Evolutionary conservation across 805 yeast genomes (phyloP).

Genomic region (Komagataella mondaviorum): DNA sequence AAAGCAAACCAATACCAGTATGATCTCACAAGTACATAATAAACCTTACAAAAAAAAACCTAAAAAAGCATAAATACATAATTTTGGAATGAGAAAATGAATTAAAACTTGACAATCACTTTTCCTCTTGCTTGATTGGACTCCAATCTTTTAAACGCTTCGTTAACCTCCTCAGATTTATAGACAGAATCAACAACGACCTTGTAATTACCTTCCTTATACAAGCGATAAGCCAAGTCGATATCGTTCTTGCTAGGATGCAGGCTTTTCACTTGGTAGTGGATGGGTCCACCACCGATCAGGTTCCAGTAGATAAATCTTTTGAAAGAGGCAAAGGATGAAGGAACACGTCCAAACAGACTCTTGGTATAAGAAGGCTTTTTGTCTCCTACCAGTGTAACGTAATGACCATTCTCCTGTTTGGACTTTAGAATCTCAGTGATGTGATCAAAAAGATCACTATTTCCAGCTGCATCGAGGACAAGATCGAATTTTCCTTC

Average conservation of each 20-base stretch:
- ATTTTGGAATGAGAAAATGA: background rate
- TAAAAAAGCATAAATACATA: background rate
- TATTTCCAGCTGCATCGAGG: constrained; percentile 53
- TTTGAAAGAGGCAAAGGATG: constrained; percentile 2
- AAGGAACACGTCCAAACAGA: constrained; percentile 4
- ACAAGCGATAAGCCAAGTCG: constrained; percentile 24
- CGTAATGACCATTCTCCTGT: constrained; percentile 31
- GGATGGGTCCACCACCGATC: background rate
- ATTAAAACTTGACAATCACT: constrained; percentile 26
- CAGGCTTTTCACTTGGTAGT: background rate
- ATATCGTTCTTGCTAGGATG: background rate
- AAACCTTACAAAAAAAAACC: background rate
- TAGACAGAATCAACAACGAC: constrained; percentile 41
- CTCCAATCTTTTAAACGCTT: constrained; percentile 35
- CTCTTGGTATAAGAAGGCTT: constrained; percentile 23
- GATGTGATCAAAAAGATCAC: constrained; percentile 30
- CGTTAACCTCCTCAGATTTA: constrained; percentile 30
- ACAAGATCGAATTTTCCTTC: constrained; percentile 45
- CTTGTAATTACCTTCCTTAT: constrained; percentile 28
- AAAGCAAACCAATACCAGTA: constrained; percentile 11
- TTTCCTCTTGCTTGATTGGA: constrained; percentile 52
- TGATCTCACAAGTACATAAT: background rate
- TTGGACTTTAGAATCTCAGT: constrained; percentile 29
- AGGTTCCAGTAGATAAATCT: constrained; percentile 2
- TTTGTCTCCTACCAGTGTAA: constrained; percentile 44